A percentile compares a stretch with the other conserved stretches of the same genome.
Evolutionary conservation across 108 stramenopile species (phyloP).

Genomic region (Nannochloropsis salina): DNA sequence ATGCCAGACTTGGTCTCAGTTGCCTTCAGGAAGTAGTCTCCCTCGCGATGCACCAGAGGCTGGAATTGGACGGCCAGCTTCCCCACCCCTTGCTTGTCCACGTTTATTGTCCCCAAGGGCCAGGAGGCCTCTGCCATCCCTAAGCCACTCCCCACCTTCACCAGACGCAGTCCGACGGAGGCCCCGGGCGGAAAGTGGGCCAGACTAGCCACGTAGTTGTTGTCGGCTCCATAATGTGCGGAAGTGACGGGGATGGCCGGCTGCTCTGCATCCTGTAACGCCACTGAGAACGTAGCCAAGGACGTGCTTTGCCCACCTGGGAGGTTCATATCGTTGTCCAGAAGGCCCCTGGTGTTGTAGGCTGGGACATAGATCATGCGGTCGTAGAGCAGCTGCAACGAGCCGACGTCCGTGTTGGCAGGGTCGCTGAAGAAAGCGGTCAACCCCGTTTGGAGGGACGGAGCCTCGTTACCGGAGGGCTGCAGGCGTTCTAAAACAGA

Average conservation of each 20-base stretch:
- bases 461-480: not conserved
- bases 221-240: not conserved
- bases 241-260: not conserved
- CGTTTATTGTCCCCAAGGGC: not conserved
- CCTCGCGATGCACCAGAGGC: not conserved
- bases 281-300: not conserved
- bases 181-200: not conserved
- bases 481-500: not conserved
- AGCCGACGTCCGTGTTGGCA: not conserved
- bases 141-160: not conserved
- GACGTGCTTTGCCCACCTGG: not conserved
- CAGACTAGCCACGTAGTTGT: not conserved
- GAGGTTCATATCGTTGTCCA: not conserved
- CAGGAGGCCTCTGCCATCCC: not conserved
- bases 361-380: not conserved
- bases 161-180: not conserved
- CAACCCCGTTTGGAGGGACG: not conserved
- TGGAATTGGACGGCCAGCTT: not conserved
- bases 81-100: slow-evolving; percentile 2
- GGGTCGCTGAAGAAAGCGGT: not conserved
- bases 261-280: not conserved
- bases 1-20: not conserved
- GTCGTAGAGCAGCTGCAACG: not conserved
- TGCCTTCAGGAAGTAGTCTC: slow-evolving; percentile 12
- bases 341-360: not conserved